These are phyloP conservation scores for Zygnema circumcarinatum DNA, from an alignment of 139 green algal species.

Conservation along the genomic window DNA sequence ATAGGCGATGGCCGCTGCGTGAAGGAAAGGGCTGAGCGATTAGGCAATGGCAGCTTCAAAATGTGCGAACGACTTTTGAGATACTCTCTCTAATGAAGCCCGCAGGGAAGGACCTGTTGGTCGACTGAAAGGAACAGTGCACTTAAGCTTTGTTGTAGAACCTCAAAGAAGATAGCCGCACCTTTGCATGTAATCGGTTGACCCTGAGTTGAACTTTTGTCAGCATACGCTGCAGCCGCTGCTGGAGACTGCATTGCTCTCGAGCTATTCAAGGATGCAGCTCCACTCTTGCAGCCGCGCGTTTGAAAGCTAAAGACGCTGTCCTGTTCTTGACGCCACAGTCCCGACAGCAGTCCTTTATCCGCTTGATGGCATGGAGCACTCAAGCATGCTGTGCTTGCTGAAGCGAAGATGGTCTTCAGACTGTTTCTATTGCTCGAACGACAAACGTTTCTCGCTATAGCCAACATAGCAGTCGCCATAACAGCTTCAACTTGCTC, in stretches of 20 bases:
- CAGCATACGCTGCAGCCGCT: not conserved
- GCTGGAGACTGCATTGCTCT: not conserved
- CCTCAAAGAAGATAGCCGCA: constrained; percentile 9
- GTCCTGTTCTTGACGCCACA: not conserved
- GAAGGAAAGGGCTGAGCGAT: not conserved
- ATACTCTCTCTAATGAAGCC: not conserved
- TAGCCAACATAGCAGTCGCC: no score
- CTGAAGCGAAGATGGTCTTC: not conserved
- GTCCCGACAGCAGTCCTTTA: not conserved
- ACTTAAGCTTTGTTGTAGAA: not conserved
- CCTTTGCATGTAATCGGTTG: constrained; percentile 40
- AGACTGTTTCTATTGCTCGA: not conserved
- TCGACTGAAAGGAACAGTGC: not conserved
- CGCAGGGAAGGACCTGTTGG: not conserved
- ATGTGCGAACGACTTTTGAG: not conserved
- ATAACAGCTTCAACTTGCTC: no score
- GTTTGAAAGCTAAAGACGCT: not conserved
- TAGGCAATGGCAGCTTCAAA: not conserved
- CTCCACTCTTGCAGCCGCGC: not conserved
- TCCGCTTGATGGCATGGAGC: not conserved
- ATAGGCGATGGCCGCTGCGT: constrained; percentile 87
- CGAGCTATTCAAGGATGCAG: not conserved
- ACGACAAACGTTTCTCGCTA: not conserved
- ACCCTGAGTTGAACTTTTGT: not conserved
- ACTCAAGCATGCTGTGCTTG: not conserved